Conservation (phyloP, 106 monocot species). For the Dendrobium nobile region DNA sequence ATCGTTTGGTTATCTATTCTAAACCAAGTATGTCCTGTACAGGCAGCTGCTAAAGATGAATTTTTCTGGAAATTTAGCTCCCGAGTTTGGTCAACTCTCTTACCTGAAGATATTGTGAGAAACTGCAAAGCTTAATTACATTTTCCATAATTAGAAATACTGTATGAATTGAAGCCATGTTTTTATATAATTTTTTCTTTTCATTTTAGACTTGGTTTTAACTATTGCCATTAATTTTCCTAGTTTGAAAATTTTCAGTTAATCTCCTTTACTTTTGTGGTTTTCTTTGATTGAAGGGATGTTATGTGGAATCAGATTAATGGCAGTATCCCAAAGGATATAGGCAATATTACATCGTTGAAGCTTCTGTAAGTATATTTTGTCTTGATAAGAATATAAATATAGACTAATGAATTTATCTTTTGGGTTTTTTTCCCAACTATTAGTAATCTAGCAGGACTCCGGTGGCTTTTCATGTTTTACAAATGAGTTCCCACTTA, state of each 20-base stretch:
- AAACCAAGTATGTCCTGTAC: constrained; percentile 9
- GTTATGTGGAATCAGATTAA: constrained; percentile 94
- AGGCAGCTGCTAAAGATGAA: constrained; percentile 80
- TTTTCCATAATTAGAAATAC: not conserved
- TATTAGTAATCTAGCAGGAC: not conserved
- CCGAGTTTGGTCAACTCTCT: constrained; percentile 76
- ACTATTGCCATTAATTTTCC: not conserved
- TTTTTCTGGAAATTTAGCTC: constrained; percentile 79
- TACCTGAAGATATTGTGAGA: constrained; percentile 83
- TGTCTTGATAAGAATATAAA: not conserved
- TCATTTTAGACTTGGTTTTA: not conserved
- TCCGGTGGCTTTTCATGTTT: constrained; percentile 7
- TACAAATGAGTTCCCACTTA: not conserved
- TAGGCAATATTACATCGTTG: constrained; percentile 81
- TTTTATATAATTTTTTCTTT: not conserved
- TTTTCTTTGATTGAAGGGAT: constrained; percentile 62
- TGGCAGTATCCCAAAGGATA: constrained; percentile 91
- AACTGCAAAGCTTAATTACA: not conserved
- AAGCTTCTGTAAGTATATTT: constrained; percentile 77
- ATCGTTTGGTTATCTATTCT: not conserved
- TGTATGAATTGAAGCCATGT: not conserved
- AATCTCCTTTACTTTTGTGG: not conserved
- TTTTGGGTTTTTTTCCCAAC: not conserved
- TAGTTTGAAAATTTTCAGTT: not conserved
- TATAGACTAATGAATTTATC: not conserved